These are phyloP conservation scores for Trypanosoma mega DNA, from an alignment of 208 protist species.

Conservation along the genomic window DNA sequence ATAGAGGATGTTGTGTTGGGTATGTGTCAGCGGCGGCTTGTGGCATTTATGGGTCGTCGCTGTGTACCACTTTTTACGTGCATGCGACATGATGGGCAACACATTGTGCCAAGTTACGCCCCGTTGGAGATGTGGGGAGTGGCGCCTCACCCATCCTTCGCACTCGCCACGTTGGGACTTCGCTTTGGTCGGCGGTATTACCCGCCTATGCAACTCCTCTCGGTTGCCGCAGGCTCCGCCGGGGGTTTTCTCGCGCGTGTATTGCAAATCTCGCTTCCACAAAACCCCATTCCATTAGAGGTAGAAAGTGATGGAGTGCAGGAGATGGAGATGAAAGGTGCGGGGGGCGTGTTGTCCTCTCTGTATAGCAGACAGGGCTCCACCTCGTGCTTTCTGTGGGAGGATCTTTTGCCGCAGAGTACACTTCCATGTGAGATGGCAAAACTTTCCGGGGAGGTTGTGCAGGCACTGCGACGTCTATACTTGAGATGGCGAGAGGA, in stretches of 20 bases:
- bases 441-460: neutral
- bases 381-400: constrained; percentile 39
- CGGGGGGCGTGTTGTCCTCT: neutral
- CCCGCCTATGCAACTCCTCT: constrained; percentile 46
- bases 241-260: constrained; percentile 22
- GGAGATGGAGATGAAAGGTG: neutral
- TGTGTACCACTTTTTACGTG: constrained; percentile 53
- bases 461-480: constrained; percentile 20
- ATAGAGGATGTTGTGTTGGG: constrained; percentile 51
- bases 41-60: constrained; percentile 36
- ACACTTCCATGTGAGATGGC: constrained; percentile 2
- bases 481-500: constrained; percentile 47
- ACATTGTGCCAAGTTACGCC: constrained; percentile 24
- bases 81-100: constrained; percentile 25
- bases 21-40: constrained; percentile 36
- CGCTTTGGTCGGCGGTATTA: constrained; percentile 30
- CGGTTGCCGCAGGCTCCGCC: constrained; percentile 22
- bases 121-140: constrained; percentile 43
- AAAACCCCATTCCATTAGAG: no score
- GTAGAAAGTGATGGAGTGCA: no score
- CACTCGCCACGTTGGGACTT: constrained; percentile 44
- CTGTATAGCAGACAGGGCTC: constrained; percentile 29
- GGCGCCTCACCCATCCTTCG: constrained; percentile 58
- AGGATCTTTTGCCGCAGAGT: constrained; percentile 33
- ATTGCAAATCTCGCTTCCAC: constrained; percentile 11